These are phyloP conservation scores for Leptomonas seymouri DNA, from an alignment of 208 protist species.

Conservation along the genomic window DNA sequence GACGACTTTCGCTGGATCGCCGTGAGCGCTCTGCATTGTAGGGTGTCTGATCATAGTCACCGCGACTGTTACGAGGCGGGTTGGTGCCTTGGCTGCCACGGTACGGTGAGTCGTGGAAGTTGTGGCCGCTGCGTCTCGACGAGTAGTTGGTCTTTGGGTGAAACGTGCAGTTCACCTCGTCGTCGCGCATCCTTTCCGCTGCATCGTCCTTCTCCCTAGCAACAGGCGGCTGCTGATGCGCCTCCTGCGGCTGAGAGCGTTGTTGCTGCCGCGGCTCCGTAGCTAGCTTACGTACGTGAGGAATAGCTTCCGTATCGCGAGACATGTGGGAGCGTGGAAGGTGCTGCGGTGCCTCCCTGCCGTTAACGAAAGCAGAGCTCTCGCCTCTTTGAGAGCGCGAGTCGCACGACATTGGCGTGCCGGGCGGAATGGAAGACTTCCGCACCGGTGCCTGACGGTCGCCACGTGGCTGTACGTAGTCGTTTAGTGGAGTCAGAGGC, in stretches of 20 bases:
- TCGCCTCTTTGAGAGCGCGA: neutral
- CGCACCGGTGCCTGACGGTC: conserved; percentile 16
- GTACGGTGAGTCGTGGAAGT: neutral
- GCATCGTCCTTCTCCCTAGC: neutral
- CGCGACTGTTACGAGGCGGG: conserved; percentile 5
- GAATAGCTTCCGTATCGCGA: neutral
- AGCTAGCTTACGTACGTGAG: neutral
- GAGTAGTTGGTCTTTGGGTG: conserved; percentile 36
- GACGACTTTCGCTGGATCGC: conserved; percentile 4
- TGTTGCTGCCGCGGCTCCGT: neutral
- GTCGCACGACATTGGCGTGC: conserved; percentile 4
- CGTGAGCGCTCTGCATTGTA: conserved; percentile 26
- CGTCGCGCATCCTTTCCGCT: conserved; percentile 20
- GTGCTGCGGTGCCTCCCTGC: neutral
- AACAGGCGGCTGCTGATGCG: neutral
- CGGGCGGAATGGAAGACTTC: neutral
- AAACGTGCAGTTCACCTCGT: conserved; percentile 50
- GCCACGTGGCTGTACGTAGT: conserved; percentile 16
- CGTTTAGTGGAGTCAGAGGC: neutral
- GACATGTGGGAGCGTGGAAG: neutral
- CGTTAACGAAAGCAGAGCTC: neutral
- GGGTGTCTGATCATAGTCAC: conserved; percentile 8
- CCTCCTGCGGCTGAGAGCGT: neutral
- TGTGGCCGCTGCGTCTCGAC: neutral
- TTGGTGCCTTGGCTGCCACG: conserved; percentile 7